Evolutionary conservation across 331 rosid genomes (phyloP).

Genomic region (Malus hybrid): DNA sequence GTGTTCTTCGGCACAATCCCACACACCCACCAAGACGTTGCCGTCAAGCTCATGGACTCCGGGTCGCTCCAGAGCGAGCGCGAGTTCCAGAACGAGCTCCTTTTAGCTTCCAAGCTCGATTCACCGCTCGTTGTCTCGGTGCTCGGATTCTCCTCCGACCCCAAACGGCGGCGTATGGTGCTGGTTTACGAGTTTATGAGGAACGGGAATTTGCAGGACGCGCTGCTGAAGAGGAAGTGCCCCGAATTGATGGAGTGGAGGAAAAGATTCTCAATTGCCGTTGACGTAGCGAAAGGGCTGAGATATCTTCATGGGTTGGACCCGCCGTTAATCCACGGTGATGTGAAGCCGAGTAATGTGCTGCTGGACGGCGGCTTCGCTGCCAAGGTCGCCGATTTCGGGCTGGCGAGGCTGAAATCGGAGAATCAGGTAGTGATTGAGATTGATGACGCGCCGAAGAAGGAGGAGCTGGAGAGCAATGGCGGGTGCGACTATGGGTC

Average conservation of each 20-base stretch:
- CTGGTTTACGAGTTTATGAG: conserved; percentile 75
- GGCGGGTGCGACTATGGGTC: conserved; percentile 63
- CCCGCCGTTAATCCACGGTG: conserved; percentile 81
- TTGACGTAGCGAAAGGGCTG: conserved; percentile 65
- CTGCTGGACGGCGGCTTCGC: conserved; percentile 42
- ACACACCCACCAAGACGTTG: conserved; percentile 32
- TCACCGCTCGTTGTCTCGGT: conserved; percentile 47
- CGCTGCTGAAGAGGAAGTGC: conserved; percentile 63
- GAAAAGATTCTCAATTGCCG: conserved; percentile 33
- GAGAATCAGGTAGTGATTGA: conserved; percentile 39
- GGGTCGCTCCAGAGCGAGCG: conserved; percentile 86
- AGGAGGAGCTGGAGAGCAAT: conserved; percentile 29
- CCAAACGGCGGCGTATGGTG: conserved; percentile 58
- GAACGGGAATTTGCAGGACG: conserved; percentile 84
- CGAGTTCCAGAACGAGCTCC: conserved; percentile 90
- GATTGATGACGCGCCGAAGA: conserved; percentile 9
- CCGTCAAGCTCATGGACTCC: conserved; percentile 87
- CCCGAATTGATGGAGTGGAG: conserved; percentile 63
- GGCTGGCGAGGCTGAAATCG: conserved; percentile 64
- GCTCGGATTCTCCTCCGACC: conserved; percentile 71
- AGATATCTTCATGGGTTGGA: conserved; percentile 62
- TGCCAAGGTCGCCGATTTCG: conserved; percentile 74
- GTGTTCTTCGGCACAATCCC: conserved; percentile 62
- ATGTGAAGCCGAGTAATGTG: conserved; percentile 85
- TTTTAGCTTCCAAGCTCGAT: conserved; percentile 60